These are phyloP conservation scores for Rostrohypoxylon terebratum DNA, from an alignment of 495 filamentous ascomycete species.

Conservation along the genomic window DNA sequence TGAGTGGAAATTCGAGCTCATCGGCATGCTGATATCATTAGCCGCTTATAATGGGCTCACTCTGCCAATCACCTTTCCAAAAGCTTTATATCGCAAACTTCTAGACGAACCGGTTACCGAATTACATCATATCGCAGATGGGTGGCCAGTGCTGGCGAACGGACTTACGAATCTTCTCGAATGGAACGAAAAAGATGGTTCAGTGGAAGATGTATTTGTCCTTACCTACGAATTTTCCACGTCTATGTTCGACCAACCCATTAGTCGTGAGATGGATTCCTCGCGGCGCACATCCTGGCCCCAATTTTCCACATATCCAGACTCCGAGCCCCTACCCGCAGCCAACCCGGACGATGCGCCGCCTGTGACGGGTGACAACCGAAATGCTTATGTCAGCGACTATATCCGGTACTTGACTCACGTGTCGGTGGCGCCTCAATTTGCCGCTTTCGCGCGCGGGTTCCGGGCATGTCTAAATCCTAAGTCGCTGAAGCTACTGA, in stretches of 20 bases:
- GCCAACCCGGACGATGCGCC: conserved; percentile 63
- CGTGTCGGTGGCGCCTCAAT: conserved; percentile 80
- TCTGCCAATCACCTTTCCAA: conserved; percentile 87
- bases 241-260: conserved; percentile 69
- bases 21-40: conserved; percentile 86
- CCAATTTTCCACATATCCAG: conserved; percentile 48
- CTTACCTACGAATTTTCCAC: conserved; percentile 88
- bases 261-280: conserved; percentile 62
- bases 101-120: conserved; percentile 72
- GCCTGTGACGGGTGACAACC: conserved; percentile 80
- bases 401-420: conserved; percentile 89
- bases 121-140: conserved; percentile 81
- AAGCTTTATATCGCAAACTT: conserved; percentile 83
- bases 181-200: conserved; percentile 78
- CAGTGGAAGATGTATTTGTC: conserved; percentile 82
- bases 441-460: conserved; percentile 81
- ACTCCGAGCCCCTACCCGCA: conserved; percentile 45
- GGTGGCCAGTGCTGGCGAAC: conserved; percentile 83
- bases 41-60: conserved; percentile 96
- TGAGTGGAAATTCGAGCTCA: conserved; percentile 88
- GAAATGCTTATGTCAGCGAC: conserved; percentile 81
- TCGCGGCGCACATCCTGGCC: conserved; percentile 53
- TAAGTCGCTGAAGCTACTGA: conserved; percentile 77
- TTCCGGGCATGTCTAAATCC: conserved; percentile 80
- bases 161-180: conserved; percentile 76